Percentiles rank a stretch among this genome's conserved stretches.
phyloP scores from a whole-genome alignment of 768 basidiomycete species.

The Termitomyces sp. region DNA sequence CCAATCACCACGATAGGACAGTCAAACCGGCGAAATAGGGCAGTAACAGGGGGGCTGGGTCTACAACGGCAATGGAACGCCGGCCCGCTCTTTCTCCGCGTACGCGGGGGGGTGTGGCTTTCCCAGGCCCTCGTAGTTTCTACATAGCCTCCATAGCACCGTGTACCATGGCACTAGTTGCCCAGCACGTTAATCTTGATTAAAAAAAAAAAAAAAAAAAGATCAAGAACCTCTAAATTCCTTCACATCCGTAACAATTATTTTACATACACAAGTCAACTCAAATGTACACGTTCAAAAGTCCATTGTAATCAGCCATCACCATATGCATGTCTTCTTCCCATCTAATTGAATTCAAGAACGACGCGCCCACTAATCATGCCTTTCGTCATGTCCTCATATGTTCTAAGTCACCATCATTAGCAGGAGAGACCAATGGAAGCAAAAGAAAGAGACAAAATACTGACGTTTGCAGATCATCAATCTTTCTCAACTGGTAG shows the following conservation, averaged over 20 bases:
- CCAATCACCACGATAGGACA: too few relatives aligned
- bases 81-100: too few relatives aligned
- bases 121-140: too few relatives aligned
- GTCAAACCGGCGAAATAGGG: too few relatives aligned
- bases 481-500: constrained; percentile 40
- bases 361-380: constrained; percentile 49
- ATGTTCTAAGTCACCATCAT: constrained; percentile 23
- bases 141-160: too few relatives aligned
- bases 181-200: background rate
- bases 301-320: background rate
- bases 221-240: background rate
- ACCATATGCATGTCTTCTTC: background rate
- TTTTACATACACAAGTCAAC: background rate
- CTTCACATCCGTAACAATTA: background rate
- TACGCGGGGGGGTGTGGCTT: too few relatives aligned
- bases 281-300: background rate
- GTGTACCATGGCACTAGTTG: too few relatives aligned
- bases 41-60: too few relatives aligned
- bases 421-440: background rate
- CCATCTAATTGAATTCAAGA: constrained; percentile 21
- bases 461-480: constrained; percentile 49
- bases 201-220: too few relatives aligned
- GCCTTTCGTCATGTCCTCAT: constrained; percentile 34
- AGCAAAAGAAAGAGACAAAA: background rate
- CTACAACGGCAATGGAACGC: too few relatives aligned